These are phyloP conservation scores for Desmodesmus armatus DNA, from an alignment of 139 green algal genomes.

Conservation along the genomic window DNA sequence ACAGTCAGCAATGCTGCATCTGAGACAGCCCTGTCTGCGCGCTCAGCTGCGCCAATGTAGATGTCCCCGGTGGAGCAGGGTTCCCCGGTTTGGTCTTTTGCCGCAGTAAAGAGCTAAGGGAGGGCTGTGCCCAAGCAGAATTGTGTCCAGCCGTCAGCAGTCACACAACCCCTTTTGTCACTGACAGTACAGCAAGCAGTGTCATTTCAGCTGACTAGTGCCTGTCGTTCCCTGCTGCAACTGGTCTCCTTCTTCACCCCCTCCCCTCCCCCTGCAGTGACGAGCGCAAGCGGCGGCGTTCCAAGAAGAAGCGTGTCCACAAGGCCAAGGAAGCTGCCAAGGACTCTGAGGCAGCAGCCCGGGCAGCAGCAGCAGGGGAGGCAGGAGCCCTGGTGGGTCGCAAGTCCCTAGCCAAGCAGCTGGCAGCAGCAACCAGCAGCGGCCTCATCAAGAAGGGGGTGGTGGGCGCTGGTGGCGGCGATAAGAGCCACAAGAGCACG, in stretches of 20 bases:
- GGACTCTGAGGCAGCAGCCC: constrained; percentile 42
- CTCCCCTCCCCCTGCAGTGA: constrained; percentile 59
- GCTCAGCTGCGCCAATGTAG: no score
- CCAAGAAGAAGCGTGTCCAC: constrained; percentile 74
- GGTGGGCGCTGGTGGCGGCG: constrained; percentile 19
- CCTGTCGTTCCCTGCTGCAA: not conserved
- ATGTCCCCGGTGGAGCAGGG: no score
- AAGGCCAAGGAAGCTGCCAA: constrained; percentile 65
- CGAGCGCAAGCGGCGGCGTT: constrained; percentile 74
- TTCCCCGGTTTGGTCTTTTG: no score
- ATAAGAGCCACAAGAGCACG: constrained; percentile 51
- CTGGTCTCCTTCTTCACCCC: not conserved
- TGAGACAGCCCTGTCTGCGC: no score
- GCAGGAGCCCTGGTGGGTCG: constrained; percentile 57
- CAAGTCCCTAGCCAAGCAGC: constrained; percentile 56
- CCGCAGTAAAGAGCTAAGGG: no score
- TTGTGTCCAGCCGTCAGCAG: no score
- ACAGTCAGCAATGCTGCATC: no score
- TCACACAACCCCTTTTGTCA: no score
- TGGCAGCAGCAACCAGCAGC: constrained; percentile 48
- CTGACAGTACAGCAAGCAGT: not conserved
- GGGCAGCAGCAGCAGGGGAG: constrained; percentile 51
- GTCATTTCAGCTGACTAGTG: not conserved
- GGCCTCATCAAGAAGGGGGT: constrained; percentile 46
- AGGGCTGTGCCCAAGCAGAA: no score